These are phyloP conservation scores for Globisporangium middletonii DNA, from an alignment of 352 stramenopile species.

Conservation along the genomic window DNA sequence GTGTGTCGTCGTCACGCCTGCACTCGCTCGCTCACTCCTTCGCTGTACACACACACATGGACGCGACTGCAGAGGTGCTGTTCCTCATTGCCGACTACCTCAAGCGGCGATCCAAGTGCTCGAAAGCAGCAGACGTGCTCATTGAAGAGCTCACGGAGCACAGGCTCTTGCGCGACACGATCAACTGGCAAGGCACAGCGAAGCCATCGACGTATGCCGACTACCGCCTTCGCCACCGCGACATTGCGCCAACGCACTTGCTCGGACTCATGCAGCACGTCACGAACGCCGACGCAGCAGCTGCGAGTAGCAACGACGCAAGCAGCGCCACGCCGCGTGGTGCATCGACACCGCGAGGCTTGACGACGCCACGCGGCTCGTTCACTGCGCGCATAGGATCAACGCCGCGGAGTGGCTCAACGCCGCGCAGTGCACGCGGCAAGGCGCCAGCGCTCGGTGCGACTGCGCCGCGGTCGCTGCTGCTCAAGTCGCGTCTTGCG, in stretches of 20 bases:
- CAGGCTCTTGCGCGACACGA: slow-evolving; percentile 41
- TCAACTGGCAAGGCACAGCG: slow-evolving; percentile 58
- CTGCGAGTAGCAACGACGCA: slow-evolving; percentile 13
- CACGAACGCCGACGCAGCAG: slow-evolving; percentile 2
- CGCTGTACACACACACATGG: not conserved
- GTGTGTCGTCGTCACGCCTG: not conserved
- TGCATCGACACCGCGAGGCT: no score
- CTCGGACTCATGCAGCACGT: slow-evolving; percentile 42
- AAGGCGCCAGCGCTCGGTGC: not conserved
- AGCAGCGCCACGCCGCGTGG: slow-evolving; percentile 3
- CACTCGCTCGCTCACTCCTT: not conserved
- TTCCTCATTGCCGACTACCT: slow-evolving; percentile 86
- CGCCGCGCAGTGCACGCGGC: not conserved
- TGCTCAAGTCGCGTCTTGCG: slow-evolving; percentile 46
- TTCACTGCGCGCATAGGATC: no score
- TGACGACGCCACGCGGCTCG: no score
- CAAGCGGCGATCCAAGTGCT: slow-evolving; percentile 55
- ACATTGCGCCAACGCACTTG: slow-evolving; percentile 61
- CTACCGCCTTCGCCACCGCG: slow-evolving; percentile 64
- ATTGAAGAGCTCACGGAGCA: slow-evolving; percentile 63
- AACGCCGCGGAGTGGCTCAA: not conserved
- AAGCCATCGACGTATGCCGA: slow-evolving; percentile 64
- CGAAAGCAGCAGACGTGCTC: slow-evolving; percentile 52
- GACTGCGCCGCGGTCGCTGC: slow-evolving; percentile 29
- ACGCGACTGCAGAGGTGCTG: slow-evolving; percentile 47